Evolutionary conservation across 1,284 basidiomycete genomes (phyloP).

Genomic region (Takashimella koratensis): DNA sequence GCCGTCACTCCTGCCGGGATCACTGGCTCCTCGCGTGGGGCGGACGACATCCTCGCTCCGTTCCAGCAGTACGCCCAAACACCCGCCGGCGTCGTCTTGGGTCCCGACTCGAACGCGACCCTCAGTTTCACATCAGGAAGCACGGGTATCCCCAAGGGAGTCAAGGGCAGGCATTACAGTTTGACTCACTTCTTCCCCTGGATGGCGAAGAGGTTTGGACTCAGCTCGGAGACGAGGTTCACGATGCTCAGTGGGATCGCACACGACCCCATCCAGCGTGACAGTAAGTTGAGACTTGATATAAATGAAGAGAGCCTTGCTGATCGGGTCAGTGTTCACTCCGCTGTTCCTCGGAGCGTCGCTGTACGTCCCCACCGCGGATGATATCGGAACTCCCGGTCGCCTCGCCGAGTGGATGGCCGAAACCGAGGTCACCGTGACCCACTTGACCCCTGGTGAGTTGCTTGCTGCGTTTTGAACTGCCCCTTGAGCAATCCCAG

Average conservation of each 20-base stretch:
- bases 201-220: constrained; percentile 89
- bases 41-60: constrained; percentile 48
- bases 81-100: constrained; percentile 71
- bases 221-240: constrained; percentile 75
- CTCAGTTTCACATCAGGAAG: constrained; percentile 96
- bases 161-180: constrained; percentile 90
- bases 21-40: constrained; percentile 58
- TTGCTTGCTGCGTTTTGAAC: constrained; percentile 1
- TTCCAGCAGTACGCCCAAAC: constrained; percentile 50
- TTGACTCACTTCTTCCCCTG: constrained; percentile 99
- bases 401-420: constrained; percentile 99
- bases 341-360: constrained; percentile 96
- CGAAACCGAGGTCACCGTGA: constrained; percentile 80
- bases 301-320: background rate
- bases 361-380: constrained; percentile 92
- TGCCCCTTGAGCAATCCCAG: background rate
- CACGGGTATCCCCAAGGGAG: constrained; percentile 97
- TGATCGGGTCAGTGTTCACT: constrained; percentile 96
- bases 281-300: constrained; percentile 89
- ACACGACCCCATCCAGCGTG: constrained; percentile 98
- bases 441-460: constrained; percentile 79
- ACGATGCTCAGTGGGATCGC: constrained; percentile 99
- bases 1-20: constrained; percentile 67
- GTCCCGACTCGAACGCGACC: constrained; percentile 93
- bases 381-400: constrained; percentile 96